phyloP scores from a whole-genome alignment of 1,139 yeast genomes.

The Pichia kudriavzevii region DNA sequence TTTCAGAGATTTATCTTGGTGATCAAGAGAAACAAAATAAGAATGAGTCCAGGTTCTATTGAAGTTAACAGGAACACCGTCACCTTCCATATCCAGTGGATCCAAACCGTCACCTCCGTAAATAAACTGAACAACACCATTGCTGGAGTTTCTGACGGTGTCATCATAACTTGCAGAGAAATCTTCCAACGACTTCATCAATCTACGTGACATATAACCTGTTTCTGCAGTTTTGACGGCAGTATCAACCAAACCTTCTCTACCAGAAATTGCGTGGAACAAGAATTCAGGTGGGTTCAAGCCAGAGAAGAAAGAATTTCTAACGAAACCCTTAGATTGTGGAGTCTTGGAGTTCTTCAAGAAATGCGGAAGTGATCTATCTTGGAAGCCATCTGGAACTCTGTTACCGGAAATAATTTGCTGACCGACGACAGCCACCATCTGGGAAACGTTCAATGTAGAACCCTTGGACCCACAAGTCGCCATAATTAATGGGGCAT shows the following conservation, averaged over 20 bases:
- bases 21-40: conserved; percentile 57
- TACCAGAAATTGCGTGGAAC: conserved; percentile 98
- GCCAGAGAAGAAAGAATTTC: conserved; percentile 93
- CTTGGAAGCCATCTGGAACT: conserved; percentile 99
- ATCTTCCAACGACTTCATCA: conserved; percentile 97
- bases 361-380: conserved; percentile 95
- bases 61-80: conserved; percentile 92
- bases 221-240: conserved; percentile 55
- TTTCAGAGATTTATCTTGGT: conserved; percentile 47
- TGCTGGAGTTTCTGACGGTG: conserved; percentile 90
- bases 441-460: conserved; percentile 93
- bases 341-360: conserved; percentile 94
- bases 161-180: conserved; percentile 88
- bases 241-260: conserved; percentile 99
- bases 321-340: conserved; percentile 94
- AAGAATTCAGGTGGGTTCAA: conserved; percentile 93
- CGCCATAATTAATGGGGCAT: conserved; percentile 98
- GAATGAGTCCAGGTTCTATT: conserved; percentile 94
- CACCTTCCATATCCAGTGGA: conserved; percentile 99
- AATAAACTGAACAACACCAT: conserved; percentile 94
- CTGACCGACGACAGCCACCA: conserved; percentile 99
- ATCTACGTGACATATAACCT: conserved; percentile 97
- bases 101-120: conserved; percentile 99
- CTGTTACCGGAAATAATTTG: conserved; percentile 98
- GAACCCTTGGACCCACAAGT: conserved; percentile 99